Conservation (phyloP, 129 eudicot genomes). For the Saposhnikovia divaricata region DNA sequence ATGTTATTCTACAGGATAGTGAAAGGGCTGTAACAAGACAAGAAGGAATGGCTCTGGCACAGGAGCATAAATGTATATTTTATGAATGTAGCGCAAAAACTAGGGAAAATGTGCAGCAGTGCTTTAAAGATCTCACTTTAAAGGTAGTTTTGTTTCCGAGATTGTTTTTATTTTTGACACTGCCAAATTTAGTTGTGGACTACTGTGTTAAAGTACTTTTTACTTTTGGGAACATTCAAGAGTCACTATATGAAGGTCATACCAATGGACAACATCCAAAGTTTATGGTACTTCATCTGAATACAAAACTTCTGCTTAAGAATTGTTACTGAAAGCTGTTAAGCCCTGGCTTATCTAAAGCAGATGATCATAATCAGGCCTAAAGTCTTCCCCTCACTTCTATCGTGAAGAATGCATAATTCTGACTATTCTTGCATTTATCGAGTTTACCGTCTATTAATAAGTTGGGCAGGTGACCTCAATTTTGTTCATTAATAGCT, state of each 20-base stretch:
- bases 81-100: conserved; percentile 90
- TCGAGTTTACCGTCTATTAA: neutral
- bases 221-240: neutral
- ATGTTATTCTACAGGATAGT: conserved; percentile 46
- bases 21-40: conserved; percentile 76
- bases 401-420: neutral
- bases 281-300: neutral
- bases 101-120: conserved; percentile 66
- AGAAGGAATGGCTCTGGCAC: conserved; percentile 77
- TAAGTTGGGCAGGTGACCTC: neutral
- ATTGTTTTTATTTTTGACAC: neutral
- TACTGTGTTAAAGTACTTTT: neutral
- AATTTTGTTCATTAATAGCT: neutral
- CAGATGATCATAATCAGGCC: too few species aligned
- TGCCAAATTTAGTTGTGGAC: neutral
- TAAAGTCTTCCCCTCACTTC: too few species aligned
- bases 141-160: conserved; percentile 34
- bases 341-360: too few species aligned
- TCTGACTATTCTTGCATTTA: neutral
- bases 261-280: neutral
- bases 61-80: conserved; percentile 54
- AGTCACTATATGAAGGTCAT: neutral
- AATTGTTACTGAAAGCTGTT: neutral
- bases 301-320: neutral
- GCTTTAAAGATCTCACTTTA: conserved; percentile 66